Base-by-base conservation (phyloP, 371 early-diverging fungal species). In the Chytridium lagenaria region DNA sequence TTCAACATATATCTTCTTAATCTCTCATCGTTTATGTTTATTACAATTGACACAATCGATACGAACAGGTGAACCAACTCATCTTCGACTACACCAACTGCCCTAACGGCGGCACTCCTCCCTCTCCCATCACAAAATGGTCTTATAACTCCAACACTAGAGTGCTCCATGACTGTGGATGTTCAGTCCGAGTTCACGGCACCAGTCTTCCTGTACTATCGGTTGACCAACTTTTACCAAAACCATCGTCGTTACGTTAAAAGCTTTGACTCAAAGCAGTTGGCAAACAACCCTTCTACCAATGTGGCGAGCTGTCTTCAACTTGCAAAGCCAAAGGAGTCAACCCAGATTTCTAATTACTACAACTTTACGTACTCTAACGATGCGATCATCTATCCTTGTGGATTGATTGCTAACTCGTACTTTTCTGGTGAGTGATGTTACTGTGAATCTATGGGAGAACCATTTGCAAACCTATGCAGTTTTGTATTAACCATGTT, bases 321-420 rank as follows among this genome's bases (percentile, higher is more conserved):
- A 26, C 26, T 52, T 7, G 5, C 12, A 12, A 12, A 52, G 61
- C 34, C 61, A 28, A 37, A 31, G 23, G 19, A 28, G 12, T 34
- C 16, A 12, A 34, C 61, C 34, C 30, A 34, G 19, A n/a, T n/a
- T n/a, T n/a, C n/a, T n/a, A n/a, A n/a, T n/a, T 33, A n/a, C 23
- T 52, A 52, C 55, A 52, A 12, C 26, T 52, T 7, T 7, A 52
- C 55, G 12, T 7, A 15, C 16, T 52, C 55, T 7, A 23, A 52
- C 26, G 5, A 7, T 52, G 55, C 55, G n/a, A 22, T 52, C 23
- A 52, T 52, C 69, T 99, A 97, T 83, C 99, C 99, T n/a, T 99
- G 99, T 77, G 99, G 99, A 0, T 81, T 98, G 49, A 94, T 99
- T 76, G 97, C 99, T n/a, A 97, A 98, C 79, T 97, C 97, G 7